These are phyloP conservation scores for Penicillium thymicola DNA, from an alignment of 2,329 filamentous ascomycete genomes.

Conservation along the genomic window DNA sequence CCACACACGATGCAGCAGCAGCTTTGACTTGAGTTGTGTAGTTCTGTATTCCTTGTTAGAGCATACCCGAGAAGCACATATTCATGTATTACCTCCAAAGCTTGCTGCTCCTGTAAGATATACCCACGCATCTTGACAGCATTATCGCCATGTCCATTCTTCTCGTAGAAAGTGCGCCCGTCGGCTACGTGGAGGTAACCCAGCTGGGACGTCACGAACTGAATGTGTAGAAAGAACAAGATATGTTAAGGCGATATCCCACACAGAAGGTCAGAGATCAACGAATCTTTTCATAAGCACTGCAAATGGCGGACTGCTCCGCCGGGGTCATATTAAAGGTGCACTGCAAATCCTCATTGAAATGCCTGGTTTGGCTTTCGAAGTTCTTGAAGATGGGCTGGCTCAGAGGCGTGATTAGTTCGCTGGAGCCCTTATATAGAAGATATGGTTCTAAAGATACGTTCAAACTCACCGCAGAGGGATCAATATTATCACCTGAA, in stretches of 20 bases:
- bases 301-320: neutral
- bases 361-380: neutral
- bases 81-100: neutral
- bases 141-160: neutral
- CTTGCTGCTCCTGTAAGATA: neutral
- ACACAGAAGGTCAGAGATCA: neutral
- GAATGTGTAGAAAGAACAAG: neutral
- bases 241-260: neutral
- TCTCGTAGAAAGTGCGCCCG: neutral
- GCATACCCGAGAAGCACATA: neutral
- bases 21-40: neutral
- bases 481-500: neutral
- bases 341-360: neutral
- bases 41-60: neutral
- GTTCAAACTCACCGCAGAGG: neutral
- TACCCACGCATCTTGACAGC: neutral
- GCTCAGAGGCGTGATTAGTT: neutral
- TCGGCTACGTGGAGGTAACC: neutral
- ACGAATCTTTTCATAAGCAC: neutral
- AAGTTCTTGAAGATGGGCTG: neutral
- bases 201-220: neutral
- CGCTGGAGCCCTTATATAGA: neutral
- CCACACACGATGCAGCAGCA: neutral
- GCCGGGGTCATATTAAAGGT: neutral
- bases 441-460: no score